Base-by-base conservation (phyloP, 306 rosid species). In the Myrica gale region DNA sequence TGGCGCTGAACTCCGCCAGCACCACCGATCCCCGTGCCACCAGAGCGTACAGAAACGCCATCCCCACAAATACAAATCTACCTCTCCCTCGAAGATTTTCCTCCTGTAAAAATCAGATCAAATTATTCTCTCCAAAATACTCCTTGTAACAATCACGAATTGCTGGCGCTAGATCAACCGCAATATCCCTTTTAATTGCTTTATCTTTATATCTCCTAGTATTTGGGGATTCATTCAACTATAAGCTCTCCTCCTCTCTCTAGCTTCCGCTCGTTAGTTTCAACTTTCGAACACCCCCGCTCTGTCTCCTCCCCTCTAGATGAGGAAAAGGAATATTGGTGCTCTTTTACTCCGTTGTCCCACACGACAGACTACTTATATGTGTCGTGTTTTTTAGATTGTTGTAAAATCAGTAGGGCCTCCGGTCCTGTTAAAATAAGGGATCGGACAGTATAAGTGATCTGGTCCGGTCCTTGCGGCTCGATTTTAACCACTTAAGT, bases 21-120 rank as follows among this genome's bases (percentile, higher is more conserved):
- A 92, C 84, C 83, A 96, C 98, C 84, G 99, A 90, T 76, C 98
- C 97, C 72, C 99, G 88, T 0, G 93, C 89, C 48, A 96, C 99
- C 69, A 96, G 84, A 12, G 98, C 89, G 81, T 82, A 96, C 48
- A 92, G 88, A 16, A 96, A 85, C 54, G 97, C 97, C 99, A 95
- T 94, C 69, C 48, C 62, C 23, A 44, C 66, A 10, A 43, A 41
- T 43, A 67, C 17, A 51, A 65, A 46, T 47, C 68, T 8, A 7
- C 55, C 70, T 16, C 57, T 9, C 47, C 15, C 5, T 68, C 39
- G 45, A 16, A 46, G 42, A 15, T 19, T 47, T 73, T 5, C 23
- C 3, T n/a, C 47, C 7, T 11, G 5, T 20, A n/a, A 9, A 10
- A 56, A 56, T 20, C 62, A 7, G 20, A 8, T 5, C 45, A 10